These are phyloP conservation scores for Telfairia occidentalis DNA, from an alignment of 331 rosid species.

Conservation along the genomic window DNA sequence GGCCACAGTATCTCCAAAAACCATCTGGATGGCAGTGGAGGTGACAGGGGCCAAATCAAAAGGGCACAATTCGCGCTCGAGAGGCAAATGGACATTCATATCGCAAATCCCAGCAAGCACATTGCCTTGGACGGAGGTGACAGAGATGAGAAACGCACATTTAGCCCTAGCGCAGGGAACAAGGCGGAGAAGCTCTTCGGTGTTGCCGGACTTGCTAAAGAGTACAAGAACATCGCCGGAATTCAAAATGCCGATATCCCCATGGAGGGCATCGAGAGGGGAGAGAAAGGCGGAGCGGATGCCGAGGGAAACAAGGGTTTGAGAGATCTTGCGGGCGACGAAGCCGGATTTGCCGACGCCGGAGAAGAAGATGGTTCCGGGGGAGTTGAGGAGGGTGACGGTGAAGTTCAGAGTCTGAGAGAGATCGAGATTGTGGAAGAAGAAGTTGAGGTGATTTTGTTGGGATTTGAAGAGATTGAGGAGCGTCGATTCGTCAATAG, in stretches of 20 bases:
- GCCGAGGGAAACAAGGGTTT: conserved; percentile 87
- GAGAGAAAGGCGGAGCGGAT: conserved; percentile 68
- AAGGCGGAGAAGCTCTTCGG: conserved; percentile 82
- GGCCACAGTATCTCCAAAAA: conserved; percentile 93
- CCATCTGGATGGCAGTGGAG: conserved; percentile 95
- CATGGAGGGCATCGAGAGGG: conserved; percentile 91
- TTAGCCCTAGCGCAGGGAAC: conserved; percentile 86
- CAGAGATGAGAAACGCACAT: conserved; percentile 50
- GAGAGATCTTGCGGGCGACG: conserved; percentile 93
- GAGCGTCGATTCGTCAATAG: conserved; percentile 50
- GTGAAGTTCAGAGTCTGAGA: conserved; percentile 87
- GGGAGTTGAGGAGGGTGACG: conserved; percentile 43
- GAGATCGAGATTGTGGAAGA: conserved; percentile 72
- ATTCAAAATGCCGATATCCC: conserved; percentile 74
- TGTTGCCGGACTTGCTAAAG: conserved; percentile 87
- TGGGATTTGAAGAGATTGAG: conserved; percentile 64
- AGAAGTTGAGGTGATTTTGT: conserved; percentile 85
- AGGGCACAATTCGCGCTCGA: conserved; percentile 86
- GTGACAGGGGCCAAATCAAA: conserved; percentile 93
- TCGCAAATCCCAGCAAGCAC: conserved; percentile 52
- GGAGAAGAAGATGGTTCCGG: conserved; percentile 83
- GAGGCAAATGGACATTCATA: conserved; percentile 76
- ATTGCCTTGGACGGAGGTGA: conserved; percentile 55
- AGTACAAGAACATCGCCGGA: conserved; percentile 54
- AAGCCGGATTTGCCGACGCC: conserved; percentile 98